These are phyloP conservation scores for Przewalskia tangutica DNA, from an alignment of 257 asterid genomes.

Conservation along the genomic window DNA sequence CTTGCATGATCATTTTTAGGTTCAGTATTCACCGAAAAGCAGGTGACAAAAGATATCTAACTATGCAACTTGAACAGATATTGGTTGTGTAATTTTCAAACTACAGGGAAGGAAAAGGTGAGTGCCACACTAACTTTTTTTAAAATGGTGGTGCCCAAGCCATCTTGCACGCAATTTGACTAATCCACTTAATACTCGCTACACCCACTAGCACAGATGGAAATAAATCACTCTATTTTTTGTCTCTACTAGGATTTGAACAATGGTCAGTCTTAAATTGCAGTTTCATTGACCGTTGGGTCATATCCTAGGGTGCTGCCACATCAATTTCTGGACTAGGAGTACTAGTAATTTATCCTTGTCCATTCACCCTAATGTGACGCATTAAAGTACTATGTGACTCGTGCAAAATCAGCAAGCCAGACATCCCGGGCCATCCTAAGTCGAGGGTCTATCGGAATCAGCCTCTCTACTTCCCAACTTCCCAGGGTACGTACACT, in stretches of 20 bases:
- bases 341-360: background rate
- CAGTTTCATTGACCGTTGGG: background rate
- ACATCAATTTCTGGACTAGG: background rate
- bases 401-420: background rate
- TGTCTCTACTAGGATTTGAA: background rate
- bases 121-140: background rate
- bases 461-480: too few species aligned
- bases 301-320: background rate
- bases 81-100: background rate
- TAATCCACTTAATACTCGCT: background rate
- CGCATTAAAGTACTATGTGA: background rate
- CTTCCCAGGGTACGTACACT: too few species aligned
- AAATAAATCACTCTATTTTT: background rate
- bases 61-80: background rate
- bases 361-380: background rate
- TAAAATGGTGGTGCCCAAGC: background rate
- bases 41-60: background rate
- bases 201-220: background rate
- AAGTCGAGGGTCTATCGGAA: too few species aligned
- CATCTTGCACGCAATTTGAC: background rate
- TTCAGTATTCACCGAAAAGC: background rate
- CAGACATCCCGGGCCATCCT: background rate
- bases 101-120: background rate
- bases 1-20: background rate
- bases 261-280: background rate